Evolutionary conservation across 2,329 filamentous ascomycete genomes (phyloP), one percentile per base, ranked within the genome.

Genomic region (Diaporthe destruens): DNA sequence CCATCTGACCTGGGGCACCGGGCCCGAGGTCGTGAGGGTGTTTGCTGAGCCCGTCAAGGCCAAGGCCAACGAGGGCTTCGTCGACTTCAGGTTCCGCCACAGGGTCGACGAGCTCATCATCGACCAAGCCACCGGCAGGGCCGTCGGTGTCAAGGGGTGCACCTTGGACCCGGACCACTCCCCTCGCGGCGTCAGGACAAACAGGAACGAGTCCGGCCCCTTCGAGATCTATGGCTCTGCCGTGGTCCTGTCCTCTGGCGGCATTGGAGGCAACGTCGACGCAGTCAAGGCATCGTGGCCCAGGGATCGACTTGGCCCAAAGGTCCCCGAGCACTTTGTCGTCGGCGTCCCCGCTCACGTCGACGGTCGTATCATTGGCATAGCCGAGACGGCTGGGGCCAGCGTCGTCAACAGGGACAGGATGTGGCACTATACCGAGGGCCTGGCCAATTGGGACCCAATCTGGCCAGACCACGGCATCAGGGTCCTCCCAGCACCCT

Each of bases 371-470:
- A 90, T 91, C 88, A 86, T 91, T 56, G 85, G 81, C 47, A 90
- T 91, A 66, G 80, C 88, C 2, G 85, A 89, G 77, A 69, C 77
- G 0, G 84, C 82, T 1, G 89, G 89, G 11, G 89, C 87, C 1
- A 82, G 84, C 72, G 77, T 90, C 73, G 84, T 91, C 81, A 91
- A 91, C 80, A 84, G 86, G 63, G 89, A 91, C 76, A 82, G 89
- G 55, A 91, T 91, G 89, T 91, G 89, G 89, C 89, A 91, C 78
- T 91, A 91, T 77, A 91, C 88, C 14, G 89, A 91, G 76, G 89
- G 89, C 0, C 78, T 91, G 14, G 82, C 85, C 69, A 91, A 91
- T 78, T 91, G 89, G 89, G 80, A 90, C 70, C 83, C 88, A 5
- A 90, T 91, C 78, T 91, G 89, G 89, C 89, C 88, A 0, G 73